Percentiles rank a stretch among this genome's conserved stretches.
Evolutionary conservation across 306 rosid genomes (phyloP).

Genomic region (Abrus pulchellus): DNA sequence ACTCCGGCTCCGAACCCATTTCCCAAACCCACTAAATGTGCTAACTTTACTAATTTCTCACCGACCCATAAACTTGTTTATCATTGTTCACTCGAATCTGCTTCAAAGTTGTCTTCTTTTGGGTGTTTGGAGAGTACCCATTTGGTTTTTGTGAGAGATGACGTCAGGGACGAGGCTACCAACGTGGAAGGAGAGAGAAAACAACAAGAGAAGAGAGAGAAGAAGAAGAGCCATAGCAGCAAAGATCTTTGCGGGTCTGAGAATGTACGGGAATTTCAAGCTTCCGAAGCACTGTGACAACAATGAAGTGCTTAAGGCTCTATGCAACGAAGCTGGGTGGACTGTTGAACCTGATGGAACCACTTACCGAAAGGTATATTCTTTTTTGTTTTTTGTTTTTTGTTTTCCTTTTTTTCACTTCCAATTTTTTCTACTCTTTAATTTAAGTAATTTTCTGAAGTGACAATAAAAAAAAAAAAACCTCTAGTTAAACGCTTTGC

Average conservation of each 20-base stretch:
- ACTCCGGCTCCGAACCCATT: slow-evolving; percentile 8
- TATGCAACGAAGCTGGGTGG: slow-evolving; percentile 95
- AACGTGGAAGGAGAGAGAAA: slow-evolving; percentile 97
- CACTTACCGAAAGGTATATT: slow-evolving; percentile 86
- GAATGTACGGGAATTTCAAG: slow-evolving; percentile 88
- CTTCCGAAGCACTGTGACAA: slow-evolving; percentile 98
- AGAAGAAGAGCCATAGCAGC: slow-evolving; percentile 94
- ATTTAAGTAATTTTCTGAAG: background rate
- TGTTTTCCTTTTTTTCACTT: background rate
- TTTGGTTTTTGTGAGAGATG: slow-evolving; percentile 54
- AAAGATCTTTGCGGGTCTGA: slow-evolving; percentile 89
- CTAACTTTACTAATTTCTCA: background rate
- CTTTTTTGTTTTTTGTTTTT: background rate
- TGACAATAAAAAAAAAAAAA: no score
- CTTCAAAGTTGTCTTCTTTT: slow-evolving; percentile 38
- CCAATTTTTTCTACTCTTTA: background rate
- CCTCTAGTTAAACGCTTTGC: no score
- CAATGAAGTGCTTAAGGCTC: slow-evolving; percentile 96
- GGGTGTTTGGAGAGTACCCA: background rate
- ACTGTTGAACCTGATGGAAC: slow-evolving; percentile 93
- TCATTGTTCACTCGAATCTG: background rate
- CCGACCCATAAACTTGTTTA: background rate
- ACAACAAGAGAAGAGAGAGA: slow-evolving; percentile 94
- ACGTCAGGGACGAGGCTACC: slow-evolving; percentile 88
- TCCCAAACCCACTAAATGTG: slow-evolving; percentile 8